Evolutionary conservation across 768 basidiomycete species (phyloP), one percentile per base, ranked within the genome.

Genomic region (Pleurotus salmoneostramineus): DNA sequence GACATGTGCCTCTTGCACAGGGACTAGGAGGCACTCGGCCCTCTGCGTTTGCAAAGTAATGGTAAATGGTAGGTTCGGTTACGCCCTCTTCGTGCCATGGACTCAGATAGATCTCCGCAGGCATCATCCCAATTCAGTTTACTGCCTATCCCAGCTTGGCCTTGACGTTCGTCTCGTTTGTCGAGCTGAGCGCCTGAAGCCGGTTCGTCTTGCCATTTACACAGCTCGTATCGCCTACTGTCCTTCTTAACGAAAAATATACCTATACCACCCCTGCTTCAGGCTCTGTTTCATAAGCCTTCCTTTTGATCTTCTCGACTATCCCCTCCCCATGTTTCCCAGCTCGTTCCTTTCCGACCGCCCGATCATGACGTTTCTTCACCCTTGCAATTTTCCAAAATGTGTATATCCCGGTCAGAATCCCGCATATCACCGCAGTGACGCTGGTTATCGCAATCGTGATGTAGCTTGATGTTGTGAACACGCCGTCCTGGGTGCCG

Each of bases 391-490:
- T 58, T 50, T 78, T 65, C 76, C 78, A 81, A 21, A 80, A 67
- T 43, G 72, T 71, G 52, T 83, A 83, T 46, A 77, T 69, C 2
- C 69, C 36, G 8, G 69, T 67, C 60, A 83, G 59, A 5, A 70
- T 50, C 27, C 76, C 81, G 60, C 76, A 77, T n/a, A 81, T 66
- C 0, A 69, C 66, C 3, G 79, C 68, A 14, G 74, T 65, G 0
- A 59, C 66, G 0, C 67, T 65, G 0, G 82, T 84, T 4, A 83
- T 78, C 43, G 79, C 72, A 44, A 85, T 68, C 0, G 83, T 83
- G 33, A 74, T 67, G 60, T 70, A 74, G 45, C 77, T 75, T 0
- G 77, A 71, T 32, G 65, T 69, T 3, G 75, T 75, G 56, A 83
- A 72, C 40, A 72, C 64, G 3, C 81, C 79, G 31, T 72, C 66